Base-by-base conservation (phyloP, 108 stramenopile species). In the Nitzschia sp. region DNA sequence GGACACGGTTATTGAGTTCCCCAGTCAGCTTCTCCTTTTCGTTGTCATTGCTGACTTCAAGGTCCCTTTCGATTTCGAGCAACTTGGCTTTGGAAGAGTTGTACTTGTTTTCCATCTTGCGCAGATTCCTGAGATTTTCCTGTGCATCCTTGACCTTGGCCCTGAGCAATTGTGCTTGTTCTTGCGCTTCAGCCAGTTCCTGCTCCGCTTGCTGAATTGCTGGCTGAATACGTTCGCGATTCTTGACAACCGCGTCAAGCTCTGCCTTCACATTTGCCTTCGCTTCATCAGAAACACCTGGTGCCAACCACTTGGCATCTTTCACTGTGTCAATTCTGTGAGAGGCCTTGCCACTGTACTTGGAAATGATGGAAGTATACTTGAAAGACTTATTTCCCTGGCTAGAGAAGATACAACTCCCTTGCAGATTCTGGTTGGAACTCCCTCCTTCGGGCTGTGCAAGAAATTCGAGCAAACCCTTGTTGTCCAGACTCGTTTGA, bases 281-380 rank as follows among this genome's bases (percentile, higher is more conserved):
- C 26, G 56, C 68, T 19, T 76, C 67, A n/a, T 82, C 81, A 50
- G 75, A 77, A n/a, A 73, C 81, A 48, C 88, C 91, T 3, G 80
- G 69, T 26, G 71, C 72, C 48, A 89, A 53, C 25, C 80, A 32
- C 38, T 57, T 74, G 9, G 91, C 79, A 21, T 72, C 63, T 6
- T 54, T 46, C 21, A 88, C 45, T 6, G 84, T 79, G 63, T 76
- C 80, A 17, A 73, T 27, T 36, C 73, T 55, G 0, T 62, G 22
- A 29, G 56, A 58, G 11, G 73, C 58, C 66, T 72, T 50, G 19
- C 66, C 71, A 23, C 60, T 45, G 50, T 81, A 88, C 16, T 82
- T 78, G 8, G 85, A 86, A 52, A 84, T 64, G 16, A 60, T 75
- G 0, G 69, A 53, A 45, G 76, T 81, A 53, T 89, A 83, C 46